A percentile compares a stretch with the other conserved stretches of the same genome.
Conservation (phyloP, 2,329 filamentous ascomycete species). For the Colletotrichum orchidophilum region DNA sequence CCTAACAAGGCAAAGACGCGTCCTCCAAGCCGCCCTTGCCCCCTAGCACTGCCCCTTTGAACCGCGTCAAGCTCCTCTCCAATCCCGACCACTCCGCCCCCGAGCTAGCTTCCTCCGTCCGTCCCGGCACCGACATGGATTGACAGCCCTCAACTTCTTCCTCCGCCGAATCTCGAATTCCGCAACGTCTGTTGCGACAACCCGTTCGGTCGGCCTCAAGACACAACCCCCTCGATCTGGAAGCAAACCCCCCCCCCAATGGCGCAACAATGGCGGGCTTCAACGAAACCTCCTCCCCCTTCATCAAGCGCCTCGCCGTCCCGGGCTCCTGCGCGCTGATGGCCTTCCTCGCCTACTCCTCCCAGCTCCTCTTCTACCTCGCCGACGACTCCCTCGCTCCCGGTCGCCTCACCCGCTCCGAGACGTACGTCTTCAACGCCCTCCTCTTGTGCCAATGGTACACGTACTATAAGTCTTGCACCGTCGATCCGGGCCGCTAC, state of each 20-base stretch:
- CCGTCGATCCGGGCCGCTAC: constrained; percentile 67
- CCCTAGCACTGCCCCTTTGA: constrained; percentile 11
- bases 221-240: not conserved
- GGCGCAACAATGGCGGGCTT: constrained; percentile 52
- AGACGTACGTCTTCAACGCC: constrained; percentile 73
- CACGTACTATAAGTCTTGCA: constrained; percentile 72
- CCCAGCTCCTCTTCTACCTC: constrained; percentile 75
- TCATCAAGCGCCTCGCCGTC: constrained; percentile 69
- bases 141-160: constrained; percentile 6
- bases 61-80: constrained; percentile 33
- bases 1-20: constrained; percentile 10
- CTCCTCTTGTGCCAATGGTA: constrained; percentile 72
- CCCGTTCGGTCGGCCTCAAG: not conserved
- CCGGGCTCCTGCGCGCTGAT: constrained; percentile 74
- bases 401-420: constrained; percentile 64
- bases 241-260: constrained; percentile 5
- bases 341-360: constrained; percentile 74
- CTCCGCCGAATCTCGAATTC: not conserved
- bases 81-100: not conserved
- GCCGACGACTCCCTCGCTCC: constrained; percentile 64
- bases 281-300: constrained; percentile 46
- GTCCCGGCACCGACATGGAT: constrained; percentile 8
- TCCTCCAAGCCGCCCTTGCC: not conserved
- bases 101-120: not conserved
- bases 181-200: not conserved